Conservation (phyloP, 1,284 basidiomycete genomes). For the Cryptococcus floricola region DNA sequence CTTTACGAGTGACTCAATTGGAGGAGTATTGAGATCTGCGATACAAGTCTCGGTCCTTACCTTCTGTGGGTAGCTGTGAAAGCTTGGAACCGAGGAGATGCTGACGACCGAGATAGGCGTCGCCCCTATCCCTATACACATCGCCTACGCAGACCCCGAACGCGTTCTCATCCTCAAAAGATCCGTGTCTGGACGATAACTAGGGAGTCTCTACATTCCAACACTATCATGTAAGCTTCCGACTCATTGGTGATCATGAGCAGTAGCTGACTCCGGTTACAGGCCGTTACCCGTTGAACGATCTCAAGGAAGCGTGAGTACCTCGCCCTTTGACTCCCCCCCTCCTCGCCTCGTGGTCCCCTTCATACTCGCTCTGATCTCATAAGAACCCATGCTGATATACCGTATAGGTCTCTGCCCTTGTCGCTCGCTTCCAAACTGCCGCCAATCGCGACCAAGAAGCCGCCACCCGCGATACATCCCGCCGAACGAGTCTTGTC, state of each 20-base stretch:
- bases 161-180: neutral
- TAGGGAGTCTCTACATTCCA: too few relatives aligned
- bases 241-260: neutral
- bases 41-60: too few relatives aligned
- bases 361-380: too few relatives aligned
- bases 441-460: conserved; percentile 28
- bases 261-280: neutral
- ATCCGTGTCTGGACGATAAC: too few relatives aligned
- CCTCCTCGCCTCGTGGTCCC: neutral
- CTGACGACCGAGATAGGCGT: too few relatives aligned
- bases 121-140: too few relatives aligned
- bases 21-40: too few relatives aligned
- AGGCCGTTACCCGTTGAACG: conserved; percentile 34
- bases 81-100: too few relatives aligned
- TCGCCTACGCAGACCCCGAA: too few relatives aligned
- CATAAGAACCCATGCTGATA: neutral
- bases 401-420: conserved; percentile 26
- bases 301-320: conserved; percentile 31
- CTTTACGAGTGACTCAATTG: too few relatives aligned
- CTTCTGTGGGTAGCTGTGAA: too few relatives aligned
- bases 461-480: conserved; percentile 11
- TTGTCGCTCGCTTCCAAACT: conserved; percentile 35
- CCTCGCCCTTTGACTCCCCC: neutral
- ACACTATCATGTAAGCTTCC: neutral
- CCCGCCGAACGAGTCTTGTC: conserved; percentile 7